Base-by-base conservation (phyloP, 495 filamentous ascomycete genomes). In the Aspergillus olivimuriae region DNA sequence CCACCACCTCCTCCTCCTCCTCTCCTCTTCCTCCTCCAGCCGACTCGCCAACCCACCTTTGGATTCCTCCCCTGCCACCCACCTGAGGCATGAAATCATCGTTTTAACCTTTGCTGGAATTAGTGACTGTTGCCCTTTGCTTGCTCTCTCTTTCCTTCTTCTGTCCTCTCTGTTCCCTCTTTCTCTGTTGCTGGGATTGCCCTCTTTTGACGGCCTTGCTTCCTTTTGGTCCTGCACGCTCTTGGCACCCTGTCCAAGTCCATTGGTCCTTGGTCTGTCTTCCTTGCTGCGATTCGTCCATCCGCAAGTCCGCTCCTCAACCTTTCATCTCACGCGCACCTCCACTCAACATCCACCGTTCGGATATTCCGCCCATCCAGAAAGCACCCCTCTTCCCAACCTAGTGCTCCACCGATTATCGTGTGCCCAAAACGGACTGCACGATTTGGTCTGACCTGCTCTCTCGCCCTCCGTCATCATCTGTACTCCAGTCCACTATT, bases 341-440 rank as follows among this genome's bases (percentile, higher is more conserved):
- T 56, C 58, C 55, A 55, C 55, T 52, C 49, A 62, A 48, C 53
- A 53, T 51, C 51, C 52, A 53, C 56, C 41, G 47, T 52, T 56
- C 53, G 49, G 52, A 55, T 52, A 48, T 55, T 55, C 58, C 51
- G 46, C 53, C 47, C 47, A 52, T 54, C 56, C 46, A 28, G 6
- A 56, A 41, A 40, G 43, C 50, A 53, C 48, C 55, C 55, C 48
- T 52, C 24, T 28, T 11, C 11, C 53, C 43, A 35, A 56, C 48
- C 50, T 52, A 48, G 48, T 60, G 43, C 53, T 59, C 55, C 53
- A 57, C 55, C 43, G 50, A 43, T 44, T 38, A 52, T 44, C 56
- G 37, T 42, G 50, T 49, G 68, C 72, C 75, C 73, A 77, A 56
- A 54, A 80, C 77, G 74, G 74, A 75, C 66, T 63, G 64, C 55